Evolutionary conservation across 1,284 basidiomycete species (phyloP).

Genomic region (Pterula multifida): DNA sequence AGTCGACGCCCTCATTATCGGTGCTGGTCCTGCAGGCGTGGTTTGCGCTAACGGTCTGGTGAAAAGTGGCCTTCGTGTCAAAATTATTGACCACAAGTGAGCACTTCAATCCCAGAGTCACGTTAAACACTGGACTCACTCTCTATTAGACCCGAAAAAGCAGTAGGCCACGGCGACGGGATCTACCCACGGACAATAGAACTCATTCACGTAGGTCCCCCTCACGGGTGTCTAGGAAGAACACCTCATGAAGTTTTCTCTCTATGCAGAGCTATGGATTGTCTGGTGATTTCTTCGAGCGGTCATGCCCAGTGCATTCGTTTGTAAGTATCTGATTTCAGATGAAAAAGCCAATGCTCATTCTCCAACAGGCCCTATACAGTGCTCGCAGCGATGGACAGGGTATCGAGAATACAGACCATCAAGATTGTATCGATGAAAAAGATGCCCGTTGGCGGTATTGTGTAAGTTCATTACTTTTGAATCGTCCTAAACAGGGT

Average conservation of each 20-base stretch:
- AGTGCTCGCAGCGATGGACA: neutral
- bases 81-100: conserved; percentile 30
- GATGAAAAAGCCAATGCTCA: neutral
- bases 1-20: conserved; percentile 46
- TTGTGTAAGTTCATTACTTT: conserved; percentile 6
- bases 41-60: conserved; percentile 29
- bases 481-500: neutral
- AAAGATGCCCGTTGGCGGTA: conserved; percentile 29
- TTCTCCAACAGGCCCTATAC: neutral
- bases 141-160: conserved; percentile 34
- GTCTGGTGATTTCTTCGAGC: conserved; percentile 27
- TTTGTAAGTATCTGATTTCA: conserved; percentile 16
- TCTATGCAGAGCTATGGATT: conserved; percentile 33
- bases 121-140: neutral
- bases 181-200: conserved; percentile 1
- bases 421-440: conserved; percentile 13
- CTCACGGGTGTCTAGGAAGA: neutral
- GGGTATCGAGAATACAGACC: conserved; percentile 2
- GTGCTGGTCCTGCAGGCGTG: conserved; percentile 41
- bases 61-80: conserved; percentile 27
- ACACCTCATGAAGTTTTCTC: neutral
- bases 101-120: conserved; percentile 12
- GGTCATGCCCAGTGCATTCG: conserved; percentile 32
- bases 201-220: neutral
- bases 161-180: conserved; percentile 67